These are phyloP conservation scores for Neurospora africana DNA, from an alignment of 495 filamentous ascomycete genomes.

Conservation along the genomic window DNA sequence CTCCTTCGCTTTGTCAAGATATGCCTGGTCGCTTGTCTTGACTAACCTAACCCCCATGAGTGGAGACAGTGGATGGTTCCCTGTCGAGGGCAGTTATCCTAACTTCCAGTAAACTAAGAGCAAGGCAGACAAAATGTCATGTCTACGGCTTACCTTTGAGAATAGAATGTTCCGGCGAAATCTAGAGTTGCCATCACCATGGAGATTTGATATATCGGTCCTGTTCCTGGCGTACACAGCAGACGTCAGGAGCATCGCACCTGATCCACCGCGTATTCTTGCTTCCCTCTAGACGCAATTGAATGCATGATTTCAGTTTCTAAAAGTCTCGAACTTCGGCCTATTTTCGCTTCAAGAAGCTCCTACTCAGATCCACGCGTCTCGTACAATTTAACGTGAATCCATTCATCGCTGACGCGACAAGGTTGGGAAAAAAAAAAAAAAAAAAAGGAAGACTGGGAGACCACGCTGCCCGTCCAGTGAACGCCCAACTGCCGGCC, in stretches of 20 bases:
- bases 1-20: neutral
- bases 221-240: neutral
- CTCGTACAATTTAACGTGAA: neutral
- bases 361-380: neutral
- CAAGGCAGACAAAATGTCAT: neutral
- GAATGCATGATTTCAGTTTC: neutral
- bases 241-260: neutral
- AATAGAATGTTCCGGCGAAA: neutral
- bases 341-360: neutral
- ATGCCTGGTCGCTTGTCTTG: neutral
- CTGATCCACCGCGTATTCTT: neutral
- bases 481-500: conserved; percentile 11
- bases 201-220: neutral
- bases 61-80: neutral
- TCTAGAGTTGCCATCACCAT: neutral
- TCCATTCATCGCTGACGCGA: neutral
- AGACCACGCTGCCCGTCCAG: neutral
- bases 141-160: too few species aligned
- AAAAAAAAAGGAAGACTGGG: neutral
- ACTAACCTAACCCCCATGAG: neutral
- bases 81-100: neutral
- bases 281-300: neutral
- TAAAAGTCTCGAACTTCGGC: neutral
- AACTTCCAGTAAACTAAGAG: neutral
- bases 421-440: neutral